Evolutionary conservation across 2,329 filamentous ascomycete genomes (phyloP), one percentile per base, ranked within the genome.

Genomic region (Zasmidium cellare): DNA sequence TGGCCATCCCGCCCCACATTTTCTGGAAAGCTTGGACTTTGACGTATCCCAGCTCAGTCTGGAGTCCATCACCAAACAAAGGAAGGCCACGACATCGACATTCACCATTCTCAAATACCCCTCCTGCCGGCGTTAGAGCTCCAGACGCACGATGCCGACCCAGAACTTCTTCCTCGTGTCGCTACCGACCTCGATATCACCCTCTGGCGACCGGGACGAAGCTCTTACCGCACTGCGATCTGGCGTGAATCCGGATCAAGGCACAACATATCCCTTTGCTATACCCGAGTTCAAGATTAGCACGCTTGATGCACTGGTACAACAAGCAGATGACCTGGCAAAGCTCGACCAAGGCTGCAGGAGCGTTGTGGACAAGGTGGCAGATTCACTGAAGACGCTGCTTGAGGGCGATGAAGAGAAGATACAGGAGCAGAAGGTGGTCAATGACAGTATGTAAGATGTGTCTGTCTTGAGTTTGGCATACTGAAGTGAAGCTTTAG

Each of bases 271-370:
- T 52, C 86, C 87, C 2, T 97, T 97, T 72, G 79, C 84, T 56
- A 89, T 97, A 63, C 94, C 94, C 19, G 88, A 92, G 65, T 97
- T 99, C 84, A 99, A 97, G 81, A 96, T 99, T 74, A 94, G 94
- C 58, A 97, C 94, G 0, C 83, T 99, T 38, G 94, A 99, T 78
- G 91, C 90, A 41, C 82, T 99, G 57, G 92, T 99, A 46, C 91
- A 96, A 77, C 93, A 99, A 76, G 94, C 94, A 56, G 94, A 99
- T 72, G 94, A 97, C 71, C 81, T 99, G 55, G 84, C 87, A 58
- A 97, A 97, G 84, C 86, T 97, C 52, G 91, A 96, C 66, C 75
- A 82, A 35, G 83, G 84, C 35, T 96, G 92, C 74, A 86, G 92
- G 75, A 84, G 82, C 53, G 91, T 97, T 6, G 92, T 96, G 41